Percentiles rank a stretch among this genome's conserved stretches.
Conservation (phyloP, 345 rosid genomes). For the Geranium rotundifolium region DNA sequence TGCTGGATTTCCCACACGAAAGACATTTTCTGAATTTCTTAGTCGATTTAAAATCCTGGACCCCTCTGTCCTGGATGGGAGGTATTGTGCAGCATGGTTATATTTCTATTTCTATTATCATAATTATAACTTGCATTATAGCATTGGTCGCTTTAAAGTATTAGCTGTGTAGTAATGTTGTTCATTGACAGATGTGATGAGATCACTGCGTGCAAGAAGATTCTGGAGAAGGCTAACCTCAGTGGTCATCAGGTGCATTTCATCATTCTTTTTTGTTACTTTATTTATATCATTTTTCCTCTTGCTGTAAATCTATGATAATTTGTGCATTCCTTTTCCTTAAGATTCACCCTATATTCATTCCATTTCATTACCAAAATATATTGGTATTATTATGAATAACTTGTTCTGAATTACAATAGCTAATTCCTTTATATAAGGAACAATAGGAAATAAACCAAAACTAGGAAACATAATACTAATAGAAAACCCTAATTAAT, state of each 20-base stretch:
- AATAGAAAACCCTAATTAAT: too few species aligned
- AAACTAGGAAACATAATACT: too few species aligned
- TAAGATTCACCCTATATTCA: too few species aligned
- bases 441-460: too few species aligned
- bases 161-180: conserved; percentile 8
- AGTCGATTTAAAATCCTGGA: conserved; percentile 58
- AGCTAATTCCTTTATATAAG: too few species aligned
- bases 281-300: not conserved
- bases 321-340: too few species aligned
- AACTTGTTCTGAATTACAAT: too few species aligned
- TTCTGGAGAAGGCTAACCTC: conserved; percentile 65
- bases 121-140: conserved; percentile 4
- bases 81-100: conserved; percentile 31
- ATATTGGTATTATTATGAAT: too few species aligned
- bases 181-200: conserved; percentile 46
- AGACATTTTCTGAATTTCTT: conserved; percentile 57
- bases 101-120: conserved; percentile 1
- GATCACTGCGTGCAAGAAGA: conserved; percentile 62
- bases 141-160: conserved; percentile 1
- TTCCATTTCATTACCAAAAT: too few species aligned
- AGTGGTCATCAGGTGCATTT: conserved; percentile 67
- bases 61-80: conserved; percentile 38
- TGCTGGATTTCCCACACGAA: conserved; percentile 95
- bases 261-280: not conserved
- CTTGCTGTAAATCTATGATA: not conserved